Base-by-base conservation (phyloP, 2,329 filamentous ascomycete species). In the Aspergillus nomiae region DNA sequence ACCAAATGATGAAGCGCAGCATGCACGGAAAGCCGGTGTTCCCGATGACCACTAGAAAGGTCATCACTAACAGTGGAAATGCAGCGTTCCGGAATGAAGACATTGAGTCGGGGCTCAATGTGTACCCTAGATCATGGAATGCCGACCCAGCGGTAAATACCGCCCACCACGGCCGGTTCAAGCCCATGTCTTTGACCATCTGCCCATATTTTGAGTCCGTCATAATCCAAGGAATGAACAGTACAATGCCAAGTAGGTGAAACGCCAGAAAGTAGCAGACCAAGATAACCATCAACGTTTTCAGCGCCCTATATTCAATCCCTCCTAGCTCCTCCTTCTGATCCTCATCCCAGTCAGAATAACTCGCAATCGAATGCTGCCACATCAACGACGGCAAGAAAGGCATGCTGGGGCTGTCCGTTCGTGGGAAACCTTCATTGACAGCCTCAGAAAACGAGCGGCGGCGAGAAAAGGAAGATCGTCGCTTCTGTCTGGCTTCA, bases 21-120 rank as follows among this genome's bases (percentile, higher is more conserved):
- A 97, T 92, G 71, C 94, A 91, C 0, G 94, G 94, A 69, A 97
- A 97, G 0, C 91, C 94, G 0, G 94, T 97, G 72, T 97, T 97
- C 61, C 94, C 94, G 64, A 96, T 91, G 63, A 97, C 88, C 72
- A 97, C 94, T 41, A 97, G 85, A 69, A 96, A 95, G 19, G 88
- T 89, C 79, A 92, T 89, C 55, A 94, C 74, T 21, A 96, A 81
- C 56, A 97, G 82, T 1, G 90, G 87, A 69, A 92, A 89, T 7
- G 89, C 83, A 1, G 92, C 91, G 14, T 83, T 85, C 67, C 91
- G 88, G 76, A 97, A 97, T 0, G 92, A 93, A 51, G 89, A 86
- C 93, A 98, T 97, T 70, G 92, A 96, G 77, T 97, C 91, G 0
- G 93, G 90, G 0, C 92, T 97, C 66, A 98, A 81, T 1, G 94